phyloP scores from a whole-genome alignment of 352 stramenopile species.

The Globisporangium uncinulatum region DNA sequence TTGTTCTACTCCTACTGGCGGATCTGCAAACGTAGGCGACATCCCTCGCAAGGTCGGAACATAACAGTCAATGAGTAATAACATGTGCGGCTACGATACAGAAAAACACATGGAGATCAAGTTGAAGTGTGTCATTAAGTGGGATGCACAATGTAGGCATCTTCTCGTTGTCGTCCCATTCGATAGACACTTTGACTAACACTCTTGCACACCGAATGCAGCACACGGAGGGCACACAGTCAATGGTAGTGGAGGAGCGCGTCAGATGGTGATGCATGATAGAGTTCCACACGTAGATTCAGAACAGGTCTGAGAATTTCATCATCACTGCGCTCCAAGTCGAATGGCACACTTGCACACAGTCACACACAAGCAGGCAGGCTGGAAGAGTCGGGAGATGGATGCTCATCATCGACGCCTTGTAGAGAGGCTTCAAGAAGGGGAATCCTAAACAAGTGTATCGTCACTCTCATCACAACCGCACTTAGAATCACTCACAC shows the following conservation, averaged over 20 bases:
- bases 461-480: slow-evolving; percentile 50
- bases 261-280: slow-evolving; percentile 92
- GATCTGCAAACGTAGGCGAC: too few relatives aligned
- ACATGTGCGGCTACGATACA: too few relatives aligned
- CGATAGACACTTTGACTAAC: too few relatives aligned
- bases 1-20: too few relatives aligned
- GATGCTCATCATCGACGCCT: slow-evolving; percentile 73
- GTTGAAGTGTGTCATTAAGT: too few relatives aligned
- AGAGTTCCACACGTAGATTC: slow-evolving; percentile 74
- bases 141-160: too few relatives aligned
- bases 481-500: background rate
- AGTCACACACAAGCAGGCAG: slow-evolving; percentile 3
- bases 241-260: slow-evolving; percentile 1
- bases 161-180: too few relatives aligned
- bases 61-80: too few relatives aligned
- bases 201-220: background rate
- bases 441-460: slow-evolving; percentile 80
- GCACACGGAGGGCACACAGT: background rate
- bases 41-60: too few relatives aligned
- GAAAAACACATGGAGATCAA: too few relatives aligned
- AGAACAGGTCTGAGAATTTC: slow-evolving; percentile 88
- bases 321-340: slow-evolving; percentile 64
- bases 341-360: background rate
- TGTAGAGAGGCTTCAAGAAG: slow-evolving; percentile 76
- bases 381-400: slow-evolving; percentile 27